Evolutionary conservation across 139 green algal species (phyloP), one percentile per base, ranked within the genome.

Genomic region (Tetradesmus obliquus): DNA sequence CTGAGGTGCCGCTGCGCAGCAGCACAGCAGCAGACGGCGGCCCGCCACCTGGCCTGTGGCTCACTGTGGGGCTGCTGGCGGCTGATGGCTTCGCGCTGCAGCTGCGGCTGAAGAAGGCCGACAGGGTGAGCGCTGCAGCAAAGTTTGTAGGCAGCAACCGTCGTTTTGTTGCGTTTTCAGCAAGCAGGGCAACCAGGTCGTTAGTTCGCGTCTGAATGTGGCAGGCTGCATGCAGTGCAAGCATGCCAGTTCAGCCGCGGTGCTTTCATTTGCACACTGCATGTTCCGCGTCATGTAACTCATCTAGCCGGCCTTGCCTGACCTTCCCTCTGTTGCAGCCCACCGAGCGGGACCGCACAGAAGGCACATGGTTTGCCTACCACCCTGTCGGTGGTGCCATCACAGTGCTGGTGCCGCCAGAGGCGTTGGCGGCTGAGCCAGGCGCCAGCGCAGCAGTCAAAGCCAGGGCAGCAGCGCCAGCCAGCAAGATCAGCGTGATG

Each of bases 351-450:
- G 96, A 97, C 86, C 92, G 81, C 12, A 66, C 89, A 7, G 82
- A 82, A 3, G 96, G 96, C 17, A 89, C 92, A 9, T 98, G 96
- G 96, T 96, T 95, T 79, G 91, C 92, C 2, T 97, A 97, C 83
- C 93, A 96, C 55, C 93, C 94, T 0, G 92, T 95, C 6, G 96
- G 94, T 1, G 96, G 96, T 4, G 96, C 95, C 0, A 92, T 98
- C 24, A 96, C 96, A 1, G 85, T 96, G 82, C 60, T 88, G 81
- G 22, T 86, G n/a, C 53, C 87, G 57, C 55, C 45, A 19, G 54
- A 87, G 82, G 32, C 80, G 66, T 19, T 76, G 66, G 66, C 12
- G 1, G 3, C 3, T 3, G 66, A 76, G 66, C n/a, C 66, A 13
- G 66, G 66, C 15, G 66, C 66, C 15, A 76, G 17, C n/a, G 66